These are phyloP conservation scores for Paragyromitra xinjiangensis DNA, from an alignment of 495 filamentous ascomycete species.

Conservation along the genomic window DNA sequence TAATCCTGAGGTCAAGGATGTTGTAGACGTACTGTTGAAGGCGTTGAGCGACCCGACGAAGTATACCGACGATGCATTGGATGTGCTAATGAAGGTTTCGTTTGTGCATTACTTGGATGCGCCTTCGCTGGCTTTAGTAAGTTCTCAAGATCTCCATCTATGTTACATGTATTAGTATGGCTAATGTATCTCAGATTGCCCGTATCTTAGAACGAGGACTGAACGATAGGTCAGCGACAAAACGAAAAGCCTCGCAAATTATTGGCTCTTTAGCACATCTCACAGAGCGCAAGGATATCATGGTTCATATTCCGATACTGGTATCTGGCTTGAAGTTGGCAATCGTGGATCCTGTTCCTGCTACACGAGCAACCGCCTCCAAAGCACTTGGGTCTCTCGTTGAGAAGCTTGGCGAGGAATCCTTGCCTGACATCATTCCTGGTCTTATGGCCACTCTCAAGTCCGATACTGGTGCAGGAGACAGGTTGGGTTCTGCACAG, in stretches of 20 bases:
- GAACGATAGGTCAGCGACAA: constrained; percentile 88
- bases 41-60: constrained; percentile 97
- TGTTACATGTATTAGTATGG: neutral
- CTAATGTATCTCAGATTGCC: constrained; percentile 61
- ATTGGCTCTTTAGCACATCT: constrained; percentile 97
- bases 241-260: constrained; percentile 93
- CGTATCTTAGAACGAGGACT: constrained; percentile 94
- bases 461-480: constrained; percentile 94
- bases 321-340: constrained; percentile 89
- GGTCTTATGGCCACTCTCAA: constrained; percentile 97
- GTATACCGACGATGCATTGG: constrained; percentile 93
- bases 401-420: constrained; percentile 97
- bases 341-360: constrained; percentile 92
- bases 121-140: constrained; percentile 87
- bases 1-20: constrained; percentile 92
- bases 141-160: neutral
- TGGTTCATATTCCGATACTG: constrained; percentile 88
- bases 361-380: constrained; percentile 95
- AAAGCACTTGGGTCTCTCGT: constrained; percentile 94
- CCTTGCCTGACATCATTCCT: constrained; percentile 94
- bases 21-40: constrained; percentile 91
- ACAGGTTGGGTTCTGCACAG: constrained; percentile 94
- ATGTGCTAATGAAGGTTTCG: constrained; percentile 91
- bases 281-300: constrained; percentile 92
- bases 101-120: constrained; percentile 97